A percentile compares a stretch with the other conserved stretches of the same genome.
phyloP scores from a whole-genome alignment of 169 alveolate genomes.

The Babesia caballi region DNA sequence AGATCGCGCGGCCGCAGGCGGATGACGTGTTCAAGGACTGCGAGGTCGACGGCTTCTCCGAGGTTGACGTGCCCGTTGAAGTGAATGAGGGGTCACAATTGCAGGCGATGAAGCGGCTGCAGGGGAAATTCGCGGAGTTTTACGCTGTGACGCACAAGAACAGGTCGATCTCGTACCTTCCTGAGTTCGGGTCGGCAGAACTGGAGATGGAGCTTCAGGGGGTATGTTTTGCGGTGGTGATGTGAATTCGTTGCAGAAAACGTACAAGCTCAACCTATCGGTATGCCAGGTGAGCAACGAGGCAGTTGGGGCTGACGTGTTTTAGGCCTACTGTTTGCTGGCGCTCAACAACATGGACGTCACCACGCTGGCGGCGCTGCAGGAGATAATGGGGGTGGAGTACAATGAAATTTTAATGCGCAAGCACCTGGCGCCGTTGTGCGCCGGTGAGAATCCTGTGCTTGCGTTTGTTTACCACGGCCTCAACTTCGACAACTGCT shows the following conservation, averaged over 20 bases:
- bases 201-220: not conserved
- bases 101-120: conserved; percentile 2
- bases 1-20: not conserved
- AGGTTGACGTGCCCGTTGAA: not conserved
- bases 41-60: not conserved
- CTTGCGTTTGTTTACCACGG: not conserved
- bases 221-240: not conserved
- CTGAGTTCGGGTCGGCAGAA: conserved; percentile 48
- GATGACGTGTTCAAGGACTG: conserved; percentile 1
- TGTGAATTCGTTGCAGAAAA: not conserved
- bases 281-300: conserved; percentile 5
- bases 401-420: conserved; percentile 46
- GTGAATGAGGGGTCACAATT: not conserved
- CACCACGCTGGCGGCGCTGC: not conserved
- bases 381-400: conserved; percentile 11
- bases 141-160: conserved; percentile 26
- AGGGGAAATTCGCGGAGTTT: conserved; percentile 3
- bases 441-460: not conserved
- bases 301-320: not conserved
- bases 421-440: conserved; percentile 17
- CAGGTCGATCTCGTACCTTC: conserved; percentile 17
- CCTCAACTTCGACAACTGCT: conserved; percentile 27
- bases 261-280: conserved; percentile 28
- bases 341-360: conserved; percentile 12
- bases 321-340: conserved; percentile 43